Evolutionary conservation across 306 rosid species (phyloP).

Genomic region (Rubus idaeus): DNA sequence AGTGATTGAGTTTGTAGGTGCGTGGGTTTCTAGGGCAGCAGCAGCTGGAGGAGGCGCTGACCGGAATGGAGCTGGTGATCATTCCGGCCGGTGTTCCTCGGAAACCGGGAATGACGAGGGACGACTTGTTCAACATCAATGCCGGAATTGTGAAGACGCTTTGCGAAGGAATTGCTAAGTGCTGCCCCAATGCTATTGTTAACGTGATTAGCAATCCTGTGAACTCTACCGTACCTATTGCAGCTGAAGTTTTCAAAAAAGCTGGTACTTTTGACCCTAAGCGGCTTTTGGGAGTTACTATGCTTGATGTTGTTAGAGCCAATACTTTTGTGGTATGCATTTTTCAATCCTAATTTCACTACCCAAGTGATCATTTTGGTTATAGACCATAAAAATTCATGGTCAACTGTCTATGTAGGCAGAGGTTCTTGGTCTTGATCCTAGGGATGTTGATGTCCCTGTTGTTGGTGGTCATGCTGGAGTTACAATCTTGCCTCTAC

Average conservation of each 20-base stretch:
- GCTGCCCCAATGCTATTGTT: constrained; percentile 90
- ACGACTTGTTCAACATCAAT: constrained; percentile 89
- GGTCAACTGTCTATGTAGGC: constrained; percentile 60
- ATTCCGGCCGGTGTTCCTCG: constrained; percentile 97
- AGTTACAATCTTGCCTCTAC: constrained; percentile 87
- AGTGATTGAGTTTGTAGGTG: constrained; percentile 45
- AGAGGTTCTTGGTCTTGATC: constrained; percentile 90
- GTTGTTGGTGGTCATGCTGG: constrained; percentile 99
- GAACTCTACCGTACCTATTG: constrained; percentile 91
- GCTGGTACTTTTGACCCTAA: constrained; percentile 91
- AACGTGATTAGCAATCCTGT: constrained; percentile 98
- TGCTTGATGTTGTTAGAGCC: constrained; percentile 92
- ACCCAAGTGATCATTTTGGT: not conserved
- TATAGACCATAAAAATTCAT: not conserved
- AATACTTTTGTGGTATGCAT: constrained; percentile 92
- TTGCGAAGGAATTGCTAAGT: constrained; percentile 75
- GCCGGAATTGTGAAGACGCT: constrained; percentile 96
- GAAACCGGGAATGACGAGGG: constrained; percentile 99
- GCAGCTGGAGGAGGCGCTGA: constrained; percentile 80
- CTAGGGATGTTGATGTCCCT: constrained; percentile 90
- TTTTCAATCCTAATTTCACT: not conserved
- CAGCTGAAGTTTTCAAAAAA: constrained; percentile 91
- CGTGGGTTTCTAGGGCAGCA: constrained; percentile 87
- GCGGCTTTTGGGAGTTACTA: constrained; percentile 77
- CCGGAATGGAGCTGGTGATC: constrained; percentile 83